Base-by-base conservation (phyloP, 2,329 filamentous ascomycete genomes). In the Diaporthe aspalathi region DNA sequence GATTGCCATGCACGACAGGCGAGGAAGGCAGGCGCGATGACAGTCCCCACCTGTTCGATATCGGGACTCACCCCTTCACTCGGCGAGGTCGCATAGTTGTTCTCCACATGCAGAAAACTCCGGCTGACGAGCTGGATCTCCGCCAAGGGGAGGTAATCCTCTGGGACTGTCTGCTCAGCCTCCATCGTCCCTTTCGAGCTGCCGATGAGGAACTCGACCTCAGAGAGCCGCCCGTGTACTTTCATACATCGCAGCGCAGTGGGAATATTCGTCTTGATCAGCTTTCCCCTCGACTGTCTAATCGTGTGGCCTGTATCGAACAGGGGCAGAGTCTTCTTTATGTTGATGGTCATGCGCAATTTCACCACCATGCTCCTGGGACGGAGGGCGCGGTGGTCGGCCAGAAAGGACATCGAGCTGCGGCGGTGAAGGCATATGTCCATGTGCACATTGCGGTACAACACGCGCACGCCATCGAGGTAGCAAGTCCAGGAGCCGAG, bases 341-440 rank as follows among this genome's bases (percentile, higher is more conserved):
- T 66, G 45, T 65, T 50, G 50, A 72, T 47, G 20, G 35, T 38
- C 24, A 72, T 24, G 24, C 38, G 50, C 16, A 72, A 2, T 4
- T 53, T 43, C 6, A 9, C n/a, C 20, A 72, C 67, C 32, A 70
- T 47, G 35, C 20, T 52, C n/a, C 70, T 62, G 8, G 53, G n/a
- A 12, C 57, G 57, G 14, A 70, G 27, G 4, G 60, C 43, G 40
- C 8, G 11, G 7, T 22, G 43, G 16, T 50, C 70, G 14, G 70
- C 70, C 43, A 72, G 52, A 38, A 72, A 72, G n/a, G 20, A 20
- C 70, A 72, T 66, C 16, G 60, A 50, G 67, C 57, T 49, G 50
- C 52, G 57, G 5, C 50, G 32, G 35, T 54, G 35, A 22, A 60
- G 3, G 16, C 43, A 47, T 20, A 70, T 45, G 2, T 43, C 12